Base-by-base conservation (phyloP, 163 green algal genomes). In the Volvox carteri region DNA sequence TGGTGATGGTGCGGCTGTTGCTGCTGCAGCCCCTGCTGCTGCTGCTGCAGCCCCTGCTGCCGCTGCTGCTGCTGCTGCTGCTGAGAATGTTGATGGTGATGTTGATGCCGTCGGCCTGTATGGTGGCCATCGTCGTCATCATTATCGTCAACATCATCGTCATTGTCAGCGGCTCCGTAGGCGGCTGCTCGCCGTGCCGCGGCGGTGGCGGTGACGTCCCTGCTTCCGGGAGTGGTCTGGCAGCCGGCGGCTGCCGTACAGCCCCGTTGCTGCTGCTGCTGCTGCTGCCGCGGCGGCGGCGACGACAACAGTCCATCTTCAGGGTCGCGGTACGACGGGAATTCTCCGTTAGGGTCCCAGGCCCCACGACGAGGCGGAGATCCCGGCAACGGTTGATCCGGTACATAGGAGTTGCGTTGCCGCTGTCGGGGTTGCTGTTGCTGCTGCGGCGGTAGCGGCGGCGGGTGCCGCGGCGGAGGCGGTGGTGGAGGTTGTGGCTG, bases 371-470 rank as follows among this genome's bases (percentile, higher is more conserved):
- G n/a, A n/a, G n/a, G n/a, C n/a, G n/a, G n/a, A n/a, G n/a, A n/a
- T n/a, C n/a, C n/a, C n/a, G n/a, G n/a, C n/a, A n/a, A n/a, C n/a
- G n/a, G n/a, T n/a, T n/a, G n/a, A n/a, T n/a, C n/a, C n/a, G n/a
- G n/a, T n/a, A n/a, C n/a, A n/a, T n/a, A n/a, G n/a, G n/a, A n/a
- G n/a, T n/a, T n/a, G n/a, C n/a, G n/a, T n/a, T n/a, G n/a, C 16
- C 25, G 74, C 74, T 62, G 74, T 4, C 42, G 42, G 33, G 23
- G 28, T 18, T 77, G 86, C 12, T 60, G 41, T 21, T 16, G 28
- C 42, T 84, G 77, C 33, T 86, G 76, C 52, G 78, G 79, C 79
- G 84, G 77, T 42, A 77, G 77, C 4, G 58, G 75, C 85, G 86
- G 62, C 35, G 35, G 58, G 0, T 86, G 65, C n/a, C 44, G 33